Evolutionary conservation across 148 eudicot species (phyloP).

Genomic region (Diospyros kaki): DNA sequence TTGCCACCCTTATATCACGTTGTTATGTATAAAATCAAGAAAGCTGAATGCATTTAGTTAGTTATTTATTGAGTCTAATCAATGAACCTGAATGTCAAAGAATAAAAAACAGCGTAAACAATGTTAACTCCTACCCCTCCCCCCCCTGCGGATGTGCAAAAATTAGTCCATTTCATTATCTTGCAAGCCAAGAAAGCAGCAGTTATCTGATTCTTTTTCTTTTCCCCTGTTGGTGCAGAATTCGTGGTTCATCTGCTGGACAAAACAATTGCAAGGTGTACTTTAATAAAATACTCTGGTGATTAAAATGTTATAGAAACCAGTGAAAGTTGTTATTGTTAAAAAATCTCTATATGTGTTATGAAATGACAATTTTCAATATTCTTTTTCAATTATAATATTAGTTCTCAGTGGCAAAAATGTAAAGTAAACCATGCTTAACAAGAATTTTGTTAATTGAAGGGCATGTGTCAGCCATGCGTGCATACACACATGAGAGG

Average conservation of each 20-base stretch:
- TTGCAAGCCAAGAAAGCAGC: not conserved
- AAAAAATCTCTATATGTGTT: too few species aligned
- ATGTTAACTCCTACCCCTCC: too few species aligned
- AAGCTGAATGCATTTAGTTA: not conserved
- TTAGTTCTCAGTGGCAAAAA: not conserved
- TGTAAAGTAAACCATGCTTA: not conserved
- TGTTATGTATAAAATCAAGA: not conserved
- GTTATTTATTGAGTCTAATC: not conserved
- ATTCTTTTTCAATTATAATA: too few species aligned
- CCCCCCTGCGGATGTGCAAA: too few species aligned
- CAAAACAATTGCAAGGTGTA: slow-evolving; percentile 56
- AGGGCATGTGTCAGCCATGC: too few species aligned
- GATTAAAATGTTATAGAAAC: not conserved
- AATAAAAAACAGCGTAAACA: not conserved
- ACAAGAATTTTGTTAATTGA: too few species aligned
- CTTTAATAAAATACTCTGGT: not conserved
- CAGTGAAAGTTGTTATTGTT: not conserved
- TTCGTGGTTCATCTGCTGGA: slow-evolving; percentile 52
- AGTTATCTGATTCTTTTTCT: not conserved
- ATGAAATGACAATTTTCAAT: not conserved
- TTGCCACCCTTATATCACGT: not conserved
- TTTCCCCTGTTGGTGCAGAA: slow-evolving; percentile 34
- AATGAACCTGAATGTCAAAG: not conserved
- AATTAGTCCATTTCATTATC: not conserved
- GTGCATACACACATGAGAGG: not conserved